Evolutionary conservation across 2,329 filamentous ascomycete genomes (phyloP), one percentile per base, ranked within the genome.

Genomic region (Talaromyces rugulosus): DNA sequence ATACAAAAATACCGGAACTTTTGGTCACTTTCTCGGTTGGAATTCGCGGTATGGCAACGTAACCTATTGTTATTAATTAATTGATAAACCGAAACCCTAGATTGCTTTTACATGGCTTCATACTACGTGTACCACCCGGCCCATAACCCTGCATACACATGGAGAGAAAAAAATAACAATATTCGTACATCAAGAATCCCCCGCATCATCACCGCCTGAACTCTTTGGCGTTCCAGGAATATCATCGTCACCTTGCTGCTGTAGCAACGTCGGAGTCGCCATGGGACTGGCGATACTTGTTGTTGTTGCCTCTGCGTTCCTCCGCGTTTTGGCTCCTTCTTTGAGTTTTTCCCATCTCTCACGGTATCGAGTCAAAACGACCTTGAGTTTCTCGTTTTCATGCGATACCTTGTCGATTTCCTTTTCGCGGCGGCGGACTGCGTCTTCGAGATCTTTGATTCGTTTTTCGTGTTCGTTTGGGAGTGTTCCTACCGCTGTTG

Each of bases 311-410:
- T 61, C 60, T 4, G 62, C 61, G 42, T 55, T 65, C 16, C 74
- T 70, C 47, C 74, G 67, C 7, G 71, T 74, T 60, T 75, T 83
- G 2, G 87, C 87, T 0, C 85, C 85, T 54, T 87, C 85, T 73
- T 89, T 89, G 66, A 91, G 73, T 67, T 85, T 85, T 73, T 90
- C 87, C 86, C 87, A 90, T 63, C 86, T 82, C 61, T 87, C 84
- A 57, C 85, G 73, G 70, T 89, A 89, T 61, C 82, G 77, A 0
- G 75, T 79, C 14, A 88, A 73, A 6, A 84, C 81, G 47, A 75
- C 78, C 60, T 78, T 80, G 56, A 87, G 72, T 72, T 86, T 87
- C 67, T 86, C 83, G 62, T 88, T 86, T 66, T 88, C 85, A 56
- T 79, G 81, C 11, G 76, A 86, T 55, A 91, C 78, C 54, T 83